Conservation (phyloP, 2,329 filamentous ascomycete species). For the Arachnopeziza araneosa region DNA sequence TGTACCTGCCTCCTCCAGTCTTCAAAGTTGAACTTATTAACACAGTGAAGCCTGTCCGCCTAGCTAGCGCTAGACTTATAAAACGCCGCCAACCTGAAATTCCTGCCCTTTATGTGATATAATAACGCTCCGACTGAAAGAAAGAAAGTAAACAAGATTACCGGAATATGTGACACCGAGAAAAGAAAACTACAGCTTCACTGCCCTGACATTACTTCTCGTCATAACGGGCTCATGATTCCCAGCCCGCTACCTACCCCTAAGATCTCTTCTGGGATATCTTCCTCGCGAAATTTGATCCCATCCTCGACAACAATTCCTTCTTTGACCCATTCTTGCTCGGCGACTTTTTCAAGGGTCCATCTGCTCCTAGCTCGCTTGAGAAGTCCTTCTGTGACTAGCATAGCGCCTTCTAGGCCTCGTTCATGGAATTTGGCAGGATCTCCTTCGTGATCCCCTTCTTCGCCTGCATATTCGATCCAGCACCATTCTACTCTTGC, state of each 20-base stretch:
- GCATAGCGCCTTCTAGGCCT: constrained; percentile 68
- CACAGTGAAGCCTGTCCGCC: neutral
- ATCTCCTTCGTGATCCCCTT: constrained; percentile 77
- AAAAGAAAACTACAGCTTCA: neutral
- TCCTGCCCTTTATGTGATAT: neutral
- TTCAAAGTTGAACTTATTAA: neutral
- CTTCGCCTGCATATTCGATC: constrained; percentile 76
- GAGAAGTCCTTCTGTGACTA: constrained; percentile 77
- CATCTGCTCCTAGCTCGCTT: constrained; percentile 77
- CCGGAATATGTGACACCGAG: neutral
- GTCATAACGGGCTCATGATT: constrained; percentile 13
- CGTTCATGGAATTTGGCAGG: constrained; percentile 54
- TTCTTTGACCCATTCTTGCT: constrained; percentile 68
- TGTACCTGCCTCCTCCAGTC: neutral
- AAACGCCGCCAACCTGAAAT: neutral
- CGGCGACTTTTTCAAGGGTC: constrained; percentile 66
- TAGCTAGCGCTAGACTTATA: neutral
- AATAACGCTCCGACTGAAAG: neutral
- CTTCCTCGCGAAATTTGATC: constrained; percentile 52
- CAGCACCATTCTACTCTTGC: constrained; percentile 94
- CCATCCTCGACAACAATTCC: constrained; percentile 65
- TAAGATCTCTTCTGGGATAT: constrained; percentile 22
- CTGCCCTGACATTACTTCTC: neutral
- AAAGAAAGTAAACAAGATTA: neutral
- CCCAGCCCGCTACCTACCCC: neutral